phyloP scores from a whole-genome alignment of 2,329 filamentous ascomycete species.

The Cladophialophora carrionii region DNA sequence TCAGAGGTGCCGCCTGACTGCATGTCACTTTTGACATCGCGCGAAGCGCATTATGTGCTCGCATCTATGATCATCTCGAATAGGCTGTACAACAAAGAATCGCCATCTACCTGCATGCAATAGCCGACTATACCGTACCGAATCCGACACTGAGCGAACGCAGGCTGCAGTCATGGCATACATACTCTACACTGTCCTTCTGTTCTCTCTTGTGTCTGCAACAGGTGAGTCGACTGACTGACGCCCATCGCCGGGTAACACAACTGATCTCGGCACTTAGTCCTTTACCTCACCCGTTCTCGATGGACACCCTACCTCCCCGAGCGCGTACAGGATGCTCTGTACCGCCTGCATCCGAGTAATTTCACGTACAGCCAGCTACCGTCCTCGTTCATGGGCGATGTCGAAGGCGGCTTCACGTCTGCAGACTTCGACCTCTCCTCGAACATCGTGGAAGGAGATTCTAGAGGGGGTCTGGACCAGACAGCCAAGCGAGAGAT shows the following conservation, averaged over 20 bases:
- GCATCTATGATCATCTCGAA: not conserved
- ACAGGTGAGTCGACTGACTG: slow-evolving; percentile 59
- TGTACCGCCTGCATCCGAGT: slow-evolving; percentile 56
- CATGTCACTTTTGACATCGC: slow-evolving; percentile 9
- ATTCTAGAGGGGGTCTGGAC: slow-evolving; percentile 79
- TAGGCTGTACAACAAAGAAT: not conserved
- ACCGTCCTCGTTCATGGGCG: slow-evolving; percentile 74
- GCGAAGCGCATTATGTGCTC: slow-evolving; percentile 11
- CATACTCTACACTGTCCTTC: slow-evolving; percentile 26
- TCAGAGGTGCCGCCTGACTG: not conserved
- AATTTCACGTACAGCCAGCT: slow-evolving; percentile 70
- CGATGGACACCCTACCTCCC: slow-evolving; percentile 75
- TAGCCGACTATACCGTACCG: not conserved
- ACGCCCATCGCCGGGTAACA: not conserved
- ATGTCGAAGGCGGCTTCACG: slow-evolving; percentile 85
- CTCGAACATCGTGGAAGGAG: slow-evolving; percentile 77
- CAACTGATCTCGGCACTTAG: slow-evolving; percentile 45
- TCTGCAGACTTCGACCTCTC: slow-evolving; percentile 81
- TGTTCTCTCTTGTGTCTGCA: slow-evolving; percentile 67
- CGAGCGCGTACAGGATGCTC: slow-evolving; percentile 39
- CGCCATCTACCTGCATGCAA: not conserved
- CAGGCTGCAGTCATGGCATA: slow-evolving; percentile 23
- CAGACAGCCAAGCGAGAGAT: slow-evolving; percentile 79
- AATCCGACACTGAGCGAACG: not conserved
- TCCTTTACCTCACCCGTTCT: slow-evolving; percentile 77